phyloP scores from a whole-genome alignment of 2,329 filamentous ascomycete genomes.

The Erysiphe pulchra region DNA sequence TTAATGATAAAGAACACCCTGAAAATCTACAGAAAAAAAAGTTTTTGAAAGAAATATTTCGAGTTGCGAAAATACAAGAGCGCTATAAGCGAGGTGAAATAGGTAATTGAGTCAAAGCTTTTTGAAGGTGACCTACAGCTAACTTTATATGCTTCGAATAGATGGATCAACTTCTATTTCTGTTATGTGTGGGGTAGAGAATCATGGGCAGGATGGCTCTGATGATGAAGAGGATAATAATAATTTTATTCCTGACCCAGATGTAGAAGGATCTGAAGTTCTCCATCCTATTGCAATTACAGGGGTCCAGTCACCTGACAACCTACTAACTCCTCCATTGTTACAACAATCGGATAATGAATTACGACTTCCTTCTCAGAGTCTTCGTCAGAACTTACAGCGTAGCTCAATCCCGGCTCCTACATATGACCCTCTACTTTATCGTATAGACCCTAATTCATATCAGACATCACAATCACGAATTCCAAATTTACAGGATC shows the following conservation, averaged over 20 bases:
- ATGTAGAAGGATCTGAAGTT: neutral
- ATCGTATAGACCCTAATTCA: neutral
- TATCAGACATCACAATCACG: neutral
- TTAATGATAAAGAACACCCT: conserved; percentile 26
- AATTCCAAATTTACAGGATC: conserved; percentile 1
- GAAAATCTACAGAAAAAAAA: conserved; percentile 28
- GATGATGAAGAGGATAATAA: conserved; percentile 1
- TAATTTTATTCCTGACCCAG: neutral
- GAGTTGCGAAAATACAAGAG: conserved; percentile 30
- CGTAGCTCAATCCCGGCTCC: neutral
- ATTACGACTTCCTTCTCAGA: neutral
- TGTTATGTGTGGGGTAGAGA: conserved; percentile 1
- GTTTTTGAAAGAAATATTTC: conserved; percentile 34
- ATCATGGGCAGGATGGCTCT: neutral
- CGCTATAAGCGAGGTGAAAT: conserved; percentile 28
- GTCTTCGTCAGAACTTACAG: neutral
- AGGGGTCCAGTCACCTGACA: neutral
- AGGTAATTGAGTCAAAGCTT: conserved; percentile 18
- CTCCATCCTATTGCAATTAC: neutral
- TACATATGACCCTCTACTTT: neutral
- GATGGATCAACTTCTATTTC: conserved; percentile 1
- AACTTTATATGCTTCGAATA: neutral
- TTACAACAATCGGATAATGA: conserved; percentile 1
- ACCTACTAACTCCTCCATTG: neutral
- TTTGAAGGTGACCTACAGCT: neutral